These are phyloP conservation scores for Xylariaceae sp. DNA, from an alignment of 2,329 filamentous ascomycete genomes.

Conservation along the genomic window DNA sequence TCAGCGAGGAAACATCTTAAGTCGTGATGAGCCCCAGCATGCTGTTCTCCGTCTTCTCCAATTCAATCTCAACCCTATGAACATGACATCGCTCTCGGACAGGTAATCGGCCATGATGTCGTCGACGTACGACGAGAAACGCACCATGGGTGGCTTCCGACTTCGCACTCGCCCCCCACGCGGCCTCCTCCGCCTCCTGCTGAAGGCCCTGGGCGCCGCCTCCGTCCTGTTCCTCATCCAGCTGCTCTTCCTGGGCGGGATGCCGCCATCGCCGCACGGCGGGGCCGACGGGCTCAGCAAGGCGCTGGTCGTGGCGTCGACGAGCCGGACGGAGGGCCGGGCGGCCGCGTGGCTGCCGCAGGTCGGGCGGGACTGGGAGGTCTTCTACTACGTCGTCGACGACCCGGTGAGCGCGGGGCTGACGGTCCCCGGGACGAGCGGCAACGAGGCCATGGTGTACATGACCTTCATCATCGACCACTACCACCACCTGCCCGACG, in stretches of 20 bases:
- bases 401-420: slow-evolving; percentile 13
- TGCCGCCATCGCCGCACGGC: not conserved
- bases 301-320: not conserved
- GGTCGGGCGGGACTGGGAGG: not conserved
- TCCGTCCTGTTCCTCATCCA: not conserved
- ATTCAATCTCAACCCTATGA: too few species aligned
- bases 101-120: too few species aligned
- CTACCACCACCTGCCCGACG: slow-evolving; percentile 36
- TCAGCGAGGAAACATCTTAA: too few species aligned
- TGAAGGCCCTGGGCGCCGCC: not conserved
- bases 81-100: too few species aligned
- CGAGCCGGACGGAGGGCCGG: not conserved
- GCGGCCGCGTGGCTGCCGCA: not conserved
- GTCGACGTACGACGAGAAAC: too few species aligned
- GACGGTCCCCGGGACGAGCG: slow-evolving; percentile 41
- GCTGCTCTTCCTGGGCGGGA: not conserved
- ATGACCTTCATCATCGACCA: slow-evolving; percentile 42
- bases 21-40: too few species aligned
- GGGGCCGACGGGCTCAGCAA: not conserved
- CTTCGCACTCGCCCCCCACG: not conserved
- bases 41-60: too few species aligned
- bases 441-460: slow-evolving; percentile 44
- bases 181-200: not conserved
- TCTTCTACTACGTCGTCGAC: not conserved
- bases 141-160: not conserved